These are phyloP conservation scores for Exophiala viscosa DNA, from an alignment of 2,329 filamentous ascomycete genomes.

Conservation along the genomic window DNA sequence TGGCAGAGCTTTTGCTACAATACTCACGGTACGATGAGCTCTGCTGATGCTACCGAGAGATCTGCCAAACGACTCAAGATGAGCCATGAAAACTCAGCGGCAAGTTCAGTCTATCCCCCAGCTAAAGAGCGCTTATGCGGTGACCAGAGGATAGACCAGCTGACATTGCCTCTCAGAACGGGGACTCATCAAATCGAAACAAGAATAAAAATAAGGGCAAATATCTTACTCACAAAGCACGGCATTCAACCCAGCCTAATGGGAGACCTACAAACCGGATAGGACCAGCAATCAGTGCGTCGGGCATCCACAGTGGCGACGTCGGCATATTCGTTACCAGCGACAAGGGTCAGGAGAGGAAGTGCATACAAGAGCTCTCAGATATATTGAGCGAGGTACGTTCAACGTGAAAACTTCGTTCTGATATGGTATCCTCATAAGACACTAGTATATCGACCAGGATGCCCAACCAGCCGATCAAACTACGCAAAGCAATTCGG, in stretches of 20 bases:
- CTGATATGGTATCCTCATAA: background rate
- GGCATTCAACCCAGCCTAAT: background rate
- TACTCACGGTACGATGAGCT: background rate
- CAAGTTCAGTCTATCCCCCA: background rate
- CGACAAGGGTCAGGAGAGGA: constrained; percentile 58
- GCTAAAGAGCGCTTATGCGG: background rate
- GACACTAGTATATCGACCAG: constrained; percentile 14
- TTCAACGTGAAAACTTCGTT: constrained; percentile 5
- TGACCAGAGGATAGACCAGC: background rate
- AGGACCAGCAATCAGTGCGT: constrained; percentile 19
- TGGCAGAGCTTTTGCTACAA: background rate
- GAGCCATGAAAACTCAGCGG: background rate
- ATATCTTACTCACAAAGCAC: background rate
- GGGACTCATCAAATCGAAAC: background rate
- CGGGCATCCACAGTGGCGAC: constrained; percentile 48
- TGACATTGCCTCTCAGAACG: background rate
- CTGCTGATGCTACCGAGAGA: background rate
- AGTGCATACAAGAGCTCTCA: constrained; percentile 55
- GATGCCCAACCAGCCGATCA: background rate
- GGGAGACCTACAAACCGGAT: background rate
- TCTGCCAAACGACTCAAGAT: constrained; percentile 13
- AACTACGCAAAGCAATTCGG: background rate
- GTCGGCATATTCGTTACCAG: constrained; percentile 62
- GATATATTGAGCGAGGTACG: constrained; percentile 56
- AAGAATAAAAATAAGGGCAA: background rate